Evolutionary conservation across 176 grass and related monocot genomes (phyloP).

Genomic region (Juncus effusus): DNA sequence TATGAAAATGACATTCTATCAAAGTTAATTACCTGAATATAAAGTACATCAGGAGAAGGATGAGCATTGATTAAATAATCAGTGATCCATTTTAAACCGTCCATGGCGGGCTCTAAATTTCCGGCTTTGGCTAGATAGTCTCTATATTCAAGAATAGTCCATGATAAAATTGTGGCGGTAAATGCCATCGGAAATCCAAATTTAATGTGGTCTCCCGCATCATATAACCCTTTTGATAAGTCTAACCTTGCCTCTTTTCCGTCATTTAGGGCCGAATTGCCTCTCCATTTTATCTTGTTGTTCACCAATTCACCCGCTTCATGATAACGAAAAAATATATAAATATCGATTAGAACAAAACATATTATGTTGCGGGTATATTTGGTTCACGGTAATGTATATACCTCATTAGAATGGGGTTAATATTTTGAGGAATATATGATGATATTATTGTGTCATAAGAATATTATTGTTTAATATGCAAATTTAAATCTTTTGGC

Average conservation of each 20-base stretch:
- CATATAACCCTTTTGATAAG: conserved; percentile 92
- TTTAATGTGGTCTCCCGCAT: conserved; percentile 86
- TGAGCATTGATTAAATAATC: conserved; percentile 83
- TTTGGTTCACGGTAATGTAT: too few species aligned
- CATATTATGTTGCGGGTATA: too few species aligned
- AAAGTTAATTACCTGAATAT: conserved; percentile 63
- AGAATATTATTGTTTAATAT: too few species aligned
- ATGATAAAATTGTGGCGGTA: conserved; percentile 65
- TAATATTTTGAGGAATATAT: too few species aligned
- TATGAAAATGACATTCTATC: conserved; percentile 1
- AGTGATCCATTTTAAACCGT: conserved; percentile 69
- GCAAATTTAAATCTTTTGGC: too few species aligned
- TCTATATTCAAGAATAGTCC: conserved; percentile 85
- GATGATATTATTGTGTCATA: too few species aligned
- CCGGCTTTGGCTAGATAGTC: conserved; percentile 72
- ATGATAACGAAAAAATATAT: not conserved
- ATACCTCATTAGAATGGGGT: too few species aligned
- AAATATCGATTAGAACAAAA: too few species aligned
- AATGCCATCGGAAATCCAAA: conserved; percentile 93
- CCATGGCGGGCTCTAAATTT: conserved; percentile 58
- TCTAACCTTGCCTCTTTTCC: conserved; percentile 65
- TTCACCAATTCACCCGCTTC: conserved; percentile 81
- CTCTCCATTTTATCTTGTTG: conserved; percentile 80
- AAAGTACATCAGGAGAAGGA: conserved; percentile 77
- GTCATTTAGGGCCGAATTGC: conserved; percentile 69